Conservation (phyloP, 2,329 filamentous ascomycete species). For the Boeremia exigua region DNA sequence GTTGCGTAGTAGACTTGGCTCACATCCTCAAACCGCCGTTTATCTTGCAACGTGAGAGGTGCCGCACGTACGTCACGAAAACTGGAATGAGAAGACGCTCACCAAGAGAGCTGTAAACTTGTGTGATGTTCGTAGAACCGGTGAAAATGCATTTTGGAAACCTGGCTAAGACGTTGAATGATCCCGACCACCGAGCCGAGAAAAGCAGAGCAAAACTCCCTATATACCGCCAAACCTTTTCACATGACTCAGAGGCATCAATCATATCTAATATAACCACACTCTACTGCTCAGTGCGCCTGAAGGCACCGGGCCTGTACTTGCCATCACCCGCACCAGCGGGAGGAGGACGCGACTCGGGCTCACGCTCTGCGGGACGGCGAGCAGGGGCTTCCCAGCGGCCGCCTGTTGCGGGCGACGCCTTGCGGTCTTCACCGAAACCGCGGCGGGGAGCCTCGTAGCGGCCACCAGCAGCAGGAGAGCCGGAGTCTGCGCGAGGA, state of each 20-base stretch:
- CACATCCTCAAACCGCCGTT: too few relatives aligned
- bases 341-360: conserved; percentile 32
- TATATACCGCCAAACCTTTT: conserved; percentile 16
- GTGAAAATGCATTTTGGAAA: conserved; percentile 16
- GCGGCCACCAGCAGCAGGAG: conserved; percentile 39
- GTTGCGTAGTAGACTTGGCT: too few relatives aligned
- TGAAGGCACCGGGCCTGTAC: conserved; percentile 50
- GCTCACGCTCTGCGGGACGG: conserved; percentile 33
- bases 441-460: conserved; percentile 38
- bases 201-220: conserved; percentile 20
- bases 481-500: conserved; percentile 27
- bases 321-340: conserved; percentile 45
- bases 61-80: background rate
- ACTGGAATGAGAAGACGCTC: too few relatives aligned
- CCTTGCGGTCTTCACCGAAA: conserved; percentile 40
- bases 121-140: conserved; percentile 3
- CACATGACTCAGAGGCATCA: conserved; percentile 19
- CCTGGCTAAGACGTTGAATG: conserved; percentile 8
- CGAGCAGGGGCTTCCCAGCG: conserved; percentile 39
- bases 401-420: conserved; percentile 41
- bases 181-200: conserved; percentile 12
- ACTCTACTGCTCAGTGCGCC: conserved; percentile 23
- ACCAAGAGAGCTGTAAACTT: too few relatives aligned
- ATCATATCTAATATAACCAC: conserved; percentile 18
- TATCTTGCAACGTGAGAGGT: too few relatives aligned